phyloP scores from a whole-genome alignment of 805 yeast species.

The Myxozyma vanderwaltii region DNA sequence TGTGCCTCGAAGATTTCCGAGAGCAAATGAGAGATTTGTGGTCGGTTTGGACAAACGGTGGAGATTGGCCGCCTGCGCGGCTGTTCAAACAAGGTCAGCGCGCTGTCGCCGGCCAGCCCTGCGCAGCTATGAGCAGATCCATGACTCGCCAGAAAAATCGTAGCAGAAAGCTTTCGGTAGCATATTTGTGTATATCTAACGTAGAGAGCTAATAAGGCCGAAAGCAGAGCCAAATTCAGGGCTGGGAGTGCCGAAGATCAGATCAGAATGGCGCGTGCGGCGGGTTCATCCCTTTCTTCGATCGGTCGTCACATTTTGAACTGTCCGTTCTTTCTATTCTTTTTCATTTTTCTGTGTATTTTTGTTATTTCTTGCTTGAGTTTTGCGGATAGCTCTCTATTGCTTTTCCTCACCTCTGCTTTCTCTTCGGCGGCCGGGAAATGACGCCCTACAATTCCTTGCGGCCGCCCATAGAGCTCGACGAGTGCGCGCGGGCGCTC shows the following conservation, averaged over 20 bases:
- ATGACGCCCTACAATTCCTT: slow-evolving; percentile 9
- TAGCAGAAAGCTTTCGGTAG: no score
- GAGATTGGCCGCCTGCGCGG: no score
- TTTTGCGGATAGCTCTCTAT: neutral
- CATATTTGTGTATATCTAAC: no score
- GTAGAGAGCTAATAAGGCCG: neutral
- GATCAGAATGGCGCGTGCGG: slow-evolving; percentile 17
- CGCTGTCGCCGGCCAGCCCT: no score
- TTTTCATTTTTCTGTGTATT: neutral
- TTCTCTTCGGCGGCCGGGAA: slow-evolving; percentile 4
- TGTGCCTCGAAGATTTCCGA: neutral
- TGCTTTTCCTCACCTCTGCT: neutral
- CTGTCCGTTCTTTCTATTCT: neutral
- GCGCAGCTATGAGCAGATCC: no score
- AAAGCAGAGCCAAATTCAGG: neutral
- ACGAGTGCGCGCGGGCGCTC: slow-evolving; percentile 14
- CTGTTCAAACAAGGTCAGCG: no score
- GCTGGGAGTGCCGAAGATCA: neutral
- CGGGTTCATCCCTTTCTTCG: slow-evolving; percentile 20
- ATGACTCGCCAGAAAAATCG: no score
- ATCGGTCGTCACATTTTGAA: slow-evolving; percentile 10
- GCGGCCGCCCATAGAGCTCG: slow-evolving; percentile 11
- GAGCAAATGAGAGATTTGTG: no score
- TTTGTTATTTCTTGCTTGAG: neutral
- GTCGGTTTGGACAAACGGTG: no score